Percentiles rank a stretch among this genome's conserved stretches.
Conservation (phyloP, 2,329 filamentous ascomycete species). For the Exophiala sideris region DNA sequence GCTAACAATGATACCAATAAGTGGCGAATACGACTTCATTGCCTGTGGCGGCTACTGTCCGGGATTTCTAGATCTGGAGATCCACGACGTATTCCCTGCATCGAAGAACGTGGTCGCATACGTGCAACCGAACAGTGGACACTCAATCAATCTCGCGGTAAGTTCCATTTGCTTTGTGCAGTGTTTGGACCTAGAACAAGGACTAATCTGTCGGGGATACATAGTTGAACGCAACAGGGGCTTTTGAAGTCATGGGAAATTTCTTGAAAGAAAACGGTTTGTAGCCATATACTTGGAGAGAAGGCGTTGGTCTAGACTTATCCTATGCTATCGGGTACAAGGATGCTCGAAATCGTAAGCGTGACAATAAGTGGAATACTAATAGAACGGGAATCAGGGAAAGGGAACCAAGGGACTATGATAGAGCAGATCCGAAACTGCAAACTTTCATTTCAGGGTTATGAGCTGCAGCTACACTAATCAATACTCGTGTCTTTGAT, state of each 20-base stretch:
- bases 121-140: constrained; percentile 11
- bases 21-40: constrained; percentile 14
- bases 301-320: no score
- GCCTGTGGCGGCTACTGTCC: constrained; percentile 17
- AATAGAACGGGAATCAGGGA: no score
- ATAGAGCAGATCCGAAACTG: no score
- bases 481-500: no score
- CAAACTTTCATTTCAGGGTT: no score
- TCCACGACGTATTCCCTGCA: constrained; percentile 7
- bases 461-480: no score
- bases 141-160: constrained; percentile 13
- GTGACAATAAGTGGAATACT: no score
- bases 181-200: not conserved
- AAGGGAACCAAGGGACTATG: no score
- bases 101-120: constrained; percentile 8
- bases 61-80: constrained; percentile 2
- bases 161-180: not conserved
- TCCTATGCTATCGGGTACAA: no score
- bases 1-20: not conserved
- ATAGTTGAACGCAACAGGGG: constrained; percentile 13
- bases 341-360: no score
- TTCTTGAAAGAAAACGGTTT: constrained; percentile 14
- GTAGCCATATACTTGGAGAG: not conserved
- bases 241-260: constrained; percentile 10
- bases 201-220: not conserved